phyloP scores from a whole-genome alignment of 129 eudicot species.

The Flaveria robusta region DNA sequence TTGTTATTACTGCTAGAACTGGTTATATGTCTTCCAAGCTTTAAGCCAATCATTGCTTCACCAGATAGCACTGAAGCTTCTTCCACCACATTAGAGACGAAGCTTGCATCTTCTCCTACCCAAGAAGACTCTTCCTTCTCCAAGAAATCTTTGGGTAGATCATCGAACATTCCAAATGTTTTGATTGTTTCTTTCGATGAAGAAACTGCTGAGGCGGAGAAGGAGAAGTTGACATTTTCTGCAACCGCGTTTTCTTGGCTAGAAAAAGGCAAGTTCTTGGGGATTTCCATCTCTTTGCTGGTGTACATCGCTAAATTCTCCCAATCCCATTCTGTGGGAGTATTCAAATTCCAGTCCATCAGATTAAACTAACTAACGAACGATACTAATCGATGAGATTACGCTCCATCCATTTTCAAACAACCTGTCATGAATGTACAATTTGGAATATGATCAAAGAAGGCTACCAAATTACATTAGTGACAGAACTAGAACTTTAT shows the following conservation, averaged over 20 bases:
- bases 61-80: constrained; percentile 43
- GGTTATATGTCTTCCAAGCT: constrained; percentile 44
- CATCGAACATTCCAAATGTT: constrained; percentile 25
- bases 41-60: constrained; percentile 50
- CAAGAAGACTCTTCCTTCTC: constrained; percentile 40
- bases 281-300: constrained; percentile 39
- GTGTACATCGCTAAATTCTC: constrained; percentile 47
- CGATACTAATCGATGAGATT: constrained; percentile 3
- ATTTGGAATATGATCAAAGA: constrained; percentile 9
- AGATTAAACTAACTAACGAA: background rate
- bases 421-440: constrained; percentile 27
- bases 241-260: constrained; percentile 33
- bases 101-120: constrained; percentile 36
- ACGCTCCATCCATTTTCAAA: constrained; percentile 33
- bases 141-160: constrained; percentile 30
- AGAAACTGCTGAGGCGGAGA: constrained; percentile 37
- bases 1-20: constrained; percentile 28
- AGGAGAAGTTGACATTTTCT: constrained; percentile 25
- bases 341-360: constrained; percentile 53
- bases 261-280: constrained; percentile 35
- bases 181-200: constrained; percentile 34
- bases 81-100: constrained; percentile 35
- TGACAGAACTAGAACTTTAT: too few relatives aligned
- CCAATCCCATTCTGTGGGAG: constrained; percentile 56
- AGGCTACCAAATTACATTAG: constrained; percentile 4